Base-by-base conservation (phyloP, 352 stramenopile species). In the Globisporangium okanoganense region DNA sequence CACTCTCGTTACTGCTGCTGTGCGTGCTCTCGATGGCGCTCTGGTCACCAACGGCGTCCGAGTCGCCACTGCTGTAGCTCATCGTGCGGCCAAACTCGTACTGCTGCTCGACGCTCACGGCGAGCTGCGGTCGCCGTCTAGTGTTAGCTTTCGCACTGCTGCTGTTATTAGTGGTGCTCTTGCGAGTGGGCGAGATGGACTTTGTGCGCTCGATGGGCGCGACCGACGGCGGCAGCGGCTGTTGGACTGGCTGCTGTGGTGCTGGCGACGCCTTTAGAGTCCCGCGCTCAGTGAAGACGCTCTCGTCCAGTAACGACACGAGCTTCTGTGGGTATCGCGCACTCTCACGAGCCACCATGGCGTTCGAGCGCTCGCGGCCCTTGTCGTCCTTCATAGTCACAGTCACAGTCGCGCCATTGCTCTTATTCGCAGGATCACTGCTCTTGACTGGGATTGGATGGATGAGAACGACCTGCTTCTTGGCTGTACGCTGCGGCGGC, bases 281-380 rank as follows among this genome's bases (percentile, higher is more conserved):
- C 7, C 59, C 54, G 10, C 54, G 29, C 13, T 29, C 35, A 10
- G 61, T 50, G 49, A 66, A 54, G 5, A 60, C 64, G n/a, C 48
- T 59, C 25, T 65, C 62, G 31, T 79, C 70, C 12, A 77, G 58
- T 31, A 83, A 50, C 29, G 78, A 64, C 8, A 83, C 31, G 10
- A 66, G 61, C 25, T 66, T 54, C 13, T 56, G 62, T 3, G 60
- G 48, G 20, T 60, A 53, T 16, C 60, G 60, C 5, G 56, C 45
- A 20, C 61, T 64, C 36, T 67, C 51, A 7, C 41, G 33, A 7
- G 53, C 43, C 24, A 51, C 52, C 40, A 22, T 45, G 33, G 43
- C 52, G 27, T 66, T 66, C 27, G 60, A 48, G 12, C 52, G 60
- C 10, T 44, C 18, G 43, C 52, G 60, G 5, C 20, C 25, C 12